Evolutionary conservation across 495 filamentous ascomycete species (phyloP).

Genomic region (Podospora appendiculata): DNA sequence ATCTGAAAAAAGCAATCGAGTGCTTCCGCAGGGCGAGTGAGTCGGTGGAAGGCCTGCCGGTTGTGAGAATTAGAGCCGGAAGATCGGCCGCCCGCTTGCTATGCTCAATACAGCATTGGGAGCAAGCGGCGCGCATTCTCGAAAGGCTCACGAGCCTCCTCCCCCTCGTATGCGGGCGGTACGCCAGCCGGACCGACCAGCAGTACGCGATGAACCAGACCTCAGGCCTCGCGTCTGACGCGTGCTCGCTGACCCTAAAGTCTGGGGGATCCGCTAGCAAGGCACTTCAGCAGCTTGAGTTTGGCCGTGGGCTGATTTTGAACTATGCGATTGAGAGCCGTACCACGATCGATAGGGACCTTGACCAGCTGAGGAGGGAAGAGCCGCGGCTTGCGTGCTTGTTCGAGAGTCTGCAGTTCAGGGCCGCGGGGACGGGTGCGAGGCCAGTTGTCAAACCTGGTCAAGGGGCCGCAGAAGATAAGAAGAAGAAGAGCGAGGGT

Average conservation of each 20-base stretch:
- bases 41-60: too few species aligned
- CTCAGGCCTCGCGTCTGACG: neutral
- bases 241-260: neutral
- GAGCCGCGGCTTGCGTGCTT: neutral
- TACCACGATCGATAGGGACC: too few species aligned
- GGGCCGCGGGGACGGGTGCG: neutral
- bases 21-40: too few species aligned
- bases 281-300: neutral
- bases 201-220: neutral
- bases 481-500: too few species aligned
- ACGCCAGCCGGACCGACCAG: neutral
- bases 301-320: neutral
- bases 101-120: too few species aligned
- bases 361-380: neutral
- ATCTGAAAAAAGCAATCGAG: too few species aligned
- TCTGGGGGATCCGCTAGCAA: neutral
- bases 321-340: neutral
- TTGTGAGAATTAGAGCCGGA: too few species aligned
- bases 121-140: neutral
- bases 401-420: neutral
- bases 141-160: neutral
- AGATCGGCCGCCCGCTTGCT: too few species aligned
- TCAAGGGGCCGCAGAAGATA: too few species aligned
- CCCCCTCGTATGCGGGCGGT: neutral
- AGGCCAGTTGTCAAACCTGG: neutral